Conservation (phyloP, 176 grass and related monocot genomes). For the Cymbopogon citratus region DNA sequence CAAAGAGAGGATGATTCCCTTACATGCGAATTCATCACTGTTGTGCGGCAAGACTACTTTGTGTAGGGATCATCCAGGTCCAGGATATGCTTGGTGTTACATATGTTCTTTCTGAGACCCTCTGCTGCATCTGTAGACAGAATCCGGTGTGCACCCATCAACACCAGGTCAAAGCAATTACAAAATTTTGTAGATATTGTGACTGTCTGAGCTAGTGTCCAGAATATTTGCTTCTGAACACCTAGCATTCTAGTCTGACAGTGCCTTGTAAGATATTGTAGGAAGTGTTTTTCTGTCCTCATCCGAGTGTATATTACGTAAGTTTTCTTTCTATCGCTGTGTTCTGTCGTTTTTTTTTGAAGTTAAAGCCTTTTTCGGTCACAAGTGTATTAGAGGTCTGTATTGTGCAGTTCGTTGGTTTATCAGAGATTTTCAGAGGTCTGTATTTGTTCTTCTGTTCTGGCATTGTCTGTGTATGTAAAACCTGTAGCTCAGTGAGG, state of each 20-base stretch:
- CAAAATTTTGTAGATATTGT: constrained; percentile 34
- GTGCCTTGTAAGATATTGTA: constrained; percentile 6
- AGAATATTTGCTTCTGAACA: neutral
- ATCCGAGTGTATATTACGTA: constrained; percentile 26
- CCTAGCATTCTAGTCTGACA: neutral
- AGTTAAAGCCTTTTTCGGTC: neutral
- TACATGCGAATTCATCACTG: constrained; percentile 59
- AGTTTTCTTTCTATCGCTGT: neutral
- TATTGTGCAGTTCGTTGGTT: neutral
- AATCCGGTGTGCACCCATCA: neutral
- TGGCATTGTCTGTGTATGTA: neutral
- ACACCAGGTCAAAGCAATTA: neutral
- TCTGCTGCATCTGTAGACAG: neutral
- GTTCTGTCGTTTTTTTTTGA: neutral
- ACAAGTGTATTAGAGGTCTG: neutral
- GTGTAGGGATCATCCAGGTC: constrained; percentile 36
- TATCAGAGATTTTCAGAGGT: neutral
- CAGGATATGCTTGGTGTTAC: neutral
- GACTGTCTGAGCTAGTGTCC: neutral
- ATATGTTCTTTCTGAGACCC: neutral
- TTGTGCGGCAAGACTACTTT: constrained; percentile 85
- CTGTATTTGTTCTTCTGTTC: neutral
- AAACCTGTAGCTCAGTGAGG: neutral
- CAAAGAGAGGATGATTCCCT: constrained; percentile 67
- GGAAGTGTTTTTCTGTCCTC: neutral